These are phyloP conservation scores for Myriosclerotinia curreyana DNA, from an alignment of 2,329 filamentous ascomycete genomes.

Conservation along the genomic window DNA sequence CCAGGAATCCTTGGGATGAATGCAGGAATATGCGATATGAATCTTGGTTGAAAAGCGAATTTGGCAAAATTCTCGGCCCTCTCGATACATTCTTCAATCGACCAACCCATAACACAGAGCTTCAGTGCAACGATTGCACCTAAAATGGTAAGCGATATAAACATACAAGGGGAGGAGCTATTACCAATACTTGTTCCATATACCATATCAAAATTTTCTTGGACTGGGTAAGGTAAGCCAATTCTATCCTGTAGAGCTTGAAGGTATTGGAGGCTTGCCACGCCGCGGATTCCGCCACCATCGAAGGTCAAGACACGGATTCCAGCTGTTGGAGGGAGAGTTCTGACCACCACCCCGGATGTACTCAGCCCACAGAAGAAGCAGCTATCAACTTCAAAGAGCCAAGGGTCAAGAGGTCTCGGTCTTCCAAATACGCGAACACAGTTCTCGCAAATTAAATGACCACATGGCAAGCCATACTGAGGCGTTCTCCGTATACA, in stretches of 20 bases:
- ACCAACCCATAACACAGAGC: neutral
- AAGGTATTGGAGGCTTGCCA: conserved; percentile 31
- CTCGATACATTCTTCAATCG: neutral
- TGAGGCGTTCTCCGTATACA: conserved; percentile 17
- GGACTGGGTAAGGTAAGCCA: conserved; percentile 22
- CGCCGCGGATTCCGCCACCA: conserved; percentile 36
- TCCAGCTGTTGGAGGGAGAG: conserved; percentile 36
- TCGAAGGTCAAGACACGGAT: conserved; percentile 41
- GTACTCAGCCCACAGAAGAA: conserved; percentile 17
- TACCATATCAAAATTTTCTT: conserved; percentile 31
- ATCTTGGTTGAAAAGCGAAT: neutral
- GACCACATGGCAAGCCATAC: conserved; percentile 14
- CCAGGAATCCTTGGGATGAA: neutral
- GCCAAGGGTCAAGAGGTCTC: conserved; percentile 6
- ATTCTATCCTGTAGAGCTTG: conserved; percentile 28
- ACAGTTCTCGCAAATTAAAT: conserved; percentile 22
- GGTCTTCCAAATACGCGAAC: conserved; percentile 15
- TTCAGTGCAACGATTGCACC: neutral
- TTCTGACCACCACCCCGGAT: conserved; percentile 1
- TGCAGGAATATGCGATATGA: neutral
- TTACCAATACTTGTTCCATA: conserved; percentile 32
- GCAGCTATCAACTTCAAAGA: conserved; percentile 19
- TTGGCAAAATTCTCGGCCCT: neutral
- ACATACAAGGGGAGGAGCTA: neutral
- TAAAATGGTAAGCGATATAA: no score